phyloP scores from a whole-genome alignment of 805 yeast genomes.

The Pichia gijzeniarum region DNA sequence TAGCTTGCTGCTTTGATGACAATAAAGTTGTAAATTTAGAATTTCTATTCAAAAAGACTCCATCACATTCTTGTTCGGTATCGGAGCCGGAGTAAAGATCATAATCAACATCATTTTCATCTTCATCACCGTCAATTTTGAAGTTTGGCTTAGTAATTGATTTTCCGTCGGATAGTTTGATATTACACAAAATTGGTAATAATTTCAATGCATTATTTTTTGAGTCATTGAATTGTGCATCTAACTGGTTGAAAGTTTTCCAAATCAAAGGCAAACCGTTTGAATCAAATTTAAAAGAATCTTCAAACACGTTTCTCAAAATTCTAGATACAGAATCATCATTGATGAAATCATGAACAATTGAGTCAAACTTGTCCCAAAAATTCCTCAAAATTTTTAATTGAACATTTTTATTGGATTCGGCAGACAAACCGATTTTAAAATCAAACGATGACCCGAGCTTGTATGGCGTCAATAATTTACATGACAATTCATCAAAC shows the following conservation, averaged over 20 bases:
- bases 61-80: conserved; percentile 22
- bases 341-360: conserved; percentile 54
- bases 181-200: conserved; percentile 54
- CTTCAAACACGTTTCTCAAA: conserved; percentile 77
- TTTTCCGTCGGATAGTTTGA: conserved; percentile 43
- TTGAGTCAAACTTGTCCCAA: conserved; percentile 59
- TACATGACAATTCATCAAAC: conserved; percentile 30
- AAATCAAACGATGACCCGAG: conserved; percentile 44
- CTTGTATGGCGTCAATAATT: conserved; percentile 7
- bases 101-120: conserved; percentile 32
- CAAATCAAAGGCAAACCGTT: conserved; percentile 79
- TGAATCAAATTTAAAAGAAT: conserved; percentile 72
- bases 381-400: conserved; percentile 41
- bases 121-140: conserved; percentile 35
- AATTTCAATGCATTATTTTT: conserved; percentile 48
- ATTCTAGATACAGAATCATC: conserved; percentile 61
- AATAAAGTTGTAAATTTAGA: conserved; percentile 53
- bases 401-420: conserved; percentile 37
- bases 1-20: conserved; percentile 48
- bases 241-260: conserved; percentile 69
- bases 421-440: conserved; percentile 50
- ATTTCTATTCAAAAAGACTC: conserved; percentile 28
- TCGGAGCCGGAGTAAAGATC: conserved; percentile 29
- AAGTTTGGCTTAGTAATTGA: conserved; percentile 37
- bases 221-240: conserved; percentile 54